Evolutionary conservation across 2,329 filamentous ascomycete genomes (phyloP), one percentile per base, ranked within the genome.

Genomic region (Thielaviopsis euricoi): DNA sequence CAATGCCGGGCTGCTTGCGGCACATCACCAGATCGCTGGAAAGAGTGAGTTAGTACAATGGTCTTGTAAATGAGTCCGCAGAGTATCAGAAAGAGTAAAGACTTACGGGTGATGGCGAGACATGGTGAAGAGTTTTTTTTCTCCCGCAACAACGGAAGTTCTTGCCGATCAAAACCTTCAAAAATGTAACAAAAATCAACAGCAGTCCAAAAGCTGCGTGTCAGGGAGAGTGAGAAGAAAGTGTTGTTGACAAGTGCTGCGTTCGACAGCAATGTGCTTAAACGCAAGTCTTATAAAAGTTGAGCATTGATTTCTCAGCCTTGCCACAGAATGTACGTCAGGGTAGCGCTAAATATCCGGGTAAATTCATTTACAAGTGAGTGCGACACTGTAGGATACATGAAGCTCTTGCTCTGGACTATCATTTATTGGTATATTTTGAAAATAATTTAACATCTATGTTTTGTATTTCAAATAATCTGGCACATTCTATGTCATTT

Each of bases 1-100:
- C 87, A 70, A 97, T 96, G 74, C 93, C 93, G 61, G 91, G 79
- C 71, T 95, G 91, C 76, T 98, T 98, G 76, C 91, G 90, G 81
- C 93, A 98, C 91, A 97, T 97, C 66, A 98, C 93, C 65, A 98
- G 85, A 77, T 98, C 93, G 72, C 85, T 88, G 51, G 53, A 37
- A 37, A 37, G 58, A 50, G 54, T 40, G 52, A 57, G 29, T 40
- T 33, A 33, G 29, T 10, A 33, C 29, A 6, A 10, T 2, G 29
- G 7, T 33, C 29, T 33, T 33, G 29, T 33, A 33, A 33, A 10
- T 33, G 29, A 33, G 29, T 6, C 9, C 12, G n/a, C n/a, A 10
- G 7, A 10, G 12, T 10, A 33, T 10, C 9, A 10, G 5, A 33
- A 33, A 33, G 29, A 10, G 9, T 33, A 19, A 49, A 37, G 54